Evolutionary conservation across 73 alveolate genomes (phyloP), one percentile per base, ranked within the genome.

Genomic region (Durusdinium trenchii): DNA sequence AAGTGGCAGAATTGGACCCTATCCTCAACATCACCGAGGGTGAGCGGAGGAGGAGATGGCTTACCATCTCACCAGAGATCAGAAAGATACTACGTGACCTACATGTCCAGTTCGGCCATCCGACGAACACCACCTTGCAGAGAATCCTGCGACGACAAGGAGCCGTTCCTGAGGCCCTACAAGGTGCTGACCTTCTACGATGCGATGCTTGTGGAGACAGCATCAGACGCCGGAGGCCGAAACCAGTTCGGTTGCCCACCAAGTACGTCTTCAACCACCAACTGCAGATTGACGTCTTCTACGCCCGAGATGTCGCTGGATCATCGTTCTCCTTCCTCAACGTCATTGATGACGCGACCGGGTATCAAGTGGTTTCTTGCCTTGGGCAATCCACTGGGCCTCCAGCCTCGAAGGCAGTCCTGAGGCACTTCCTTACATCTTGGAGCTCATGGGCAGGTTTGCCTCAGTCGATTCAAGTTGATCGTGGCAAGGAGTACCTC

Each of bases 381-480:
- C 71, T 89, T 6, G 96, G 86, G 1, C 51, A 42, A 28, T 69
- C 54, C 7, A 52, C 20, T 0, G 96, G 96, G 0, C 85, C 82
- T 28, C 86, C 96, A 3, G 86, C 96, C 28, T 18, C 82, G 0
- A 30, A 42, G 5, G 95, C 67, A n/a, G 36, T 86, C 9, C 47
- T 86, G 3, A 45, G 95, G 2, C 95, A 57, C 35, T 54, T 86
- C 52, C n/a, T 51, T 38, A n/a, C 38, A 38, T 26, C 46, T 35
- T 42, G 71, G 83, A 86, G 85, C 36, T 89, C 96, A 0, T 89
- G 96, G 96, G 84, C 86, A 3, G 96, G 96, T 1, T n/a, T 89
- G 16, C 96, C 96, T 1, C 35, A 35, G 40, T 57, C 69, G 12
- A 43, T 89, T 30, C 96, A 89, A 28, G 86, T 64, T 3, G 96